These are phyloP conservation scores for Penicillium pancosmium DNA, from an alignment of 495 filamentous ascomycete genomes.

Conservation along the genomic window DNA sequence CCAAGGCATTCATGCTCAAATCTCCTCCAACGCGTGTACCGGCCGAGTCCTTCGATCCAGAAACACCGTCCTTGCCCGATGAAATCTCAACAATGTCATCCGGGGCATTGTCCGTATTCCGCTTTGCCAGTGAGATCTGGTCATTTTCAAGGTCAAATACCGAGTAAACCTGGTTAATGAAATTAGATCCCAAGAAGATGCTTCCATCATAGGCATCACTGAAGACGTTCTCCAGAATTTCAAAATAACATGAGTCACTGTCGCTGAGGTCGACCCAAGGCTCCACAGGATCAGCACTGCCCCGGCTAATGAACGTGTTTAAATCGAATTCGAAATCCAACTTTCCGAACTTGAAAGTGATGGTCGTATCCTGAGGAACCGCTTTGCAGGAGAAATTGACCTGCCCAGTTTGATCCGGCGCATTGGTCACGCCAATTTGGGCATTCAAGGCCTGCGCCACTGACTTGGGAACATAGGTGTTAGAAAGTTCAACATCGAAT, in stretches of 20 bases:
- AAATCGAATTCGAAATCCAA: constrained; percentile 6
- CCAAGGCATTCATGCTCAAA: not conserved
- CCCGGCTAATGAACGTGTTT: not conserved
- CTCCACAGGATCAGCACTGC: not conserved
- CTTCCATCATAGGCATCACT: not conserved
- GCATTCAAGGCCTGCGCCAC: constrained; percentile 8
- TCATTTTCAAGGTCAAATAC: constrained; percentile 17
- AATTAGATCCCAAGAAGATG: constrained; percentile 11
- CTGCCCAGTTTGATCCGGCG: constrained; percentile 8
- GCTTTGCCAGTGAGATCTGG: constrained; percentile 13
- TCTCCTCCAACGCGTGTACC: not conserved
- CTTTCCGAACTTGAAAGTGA: constrained; percentile 13
- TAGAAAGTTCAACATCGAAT: not conserved
- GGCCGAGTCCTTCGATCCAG: constrained; percentile 1
- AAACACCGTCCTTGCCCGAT: constrained; percentile 4
- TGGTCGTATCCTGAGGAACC: constrained; percentile 1
- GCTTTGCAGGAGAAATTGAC: constrained; percentile 14
- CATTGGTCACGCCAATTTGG: constrained; percentile 1
- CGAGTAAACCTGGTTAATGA: constrained; percentile 9
- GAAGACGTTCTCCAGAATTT: not conserved
- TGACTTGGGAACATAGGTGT: constrained; percentile 13
- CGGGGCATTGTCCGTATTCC: not conserved
- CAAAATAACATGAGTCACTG: constrained; percentile 6
- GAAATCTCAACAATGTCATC: constrained; percentile 14
- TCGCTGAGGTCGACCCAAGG: not conserved